phyloP scores from a whole-genome alignment of 2,329 filamentous ascomycete species.

The Colletotrichum sp. region DNA sequence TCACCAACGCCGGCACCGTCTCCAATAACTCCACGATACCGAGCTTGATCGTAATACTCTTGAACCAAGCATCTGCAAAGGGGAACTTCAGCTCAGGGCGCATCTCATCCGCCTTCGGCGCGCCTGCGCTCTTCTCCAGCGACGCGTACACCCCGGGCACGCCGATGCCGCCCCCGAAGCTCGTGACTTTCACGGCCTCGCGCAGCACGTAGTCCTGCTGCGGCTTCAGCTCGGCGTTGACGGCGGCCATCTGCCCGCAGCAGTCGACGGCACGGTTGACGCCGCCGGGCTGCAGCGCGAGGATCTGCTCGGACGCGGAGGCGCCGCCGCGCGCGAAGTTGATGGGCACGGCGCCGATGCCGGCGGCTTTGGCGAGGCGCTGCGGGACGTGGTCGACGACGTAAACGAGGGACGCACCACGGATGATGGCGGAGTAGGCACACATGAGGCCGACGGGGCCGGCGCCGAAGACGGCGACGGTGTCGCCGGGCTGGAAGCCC shows the following conservation, averaged over 20 bases:
- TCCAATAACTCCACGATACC: slow-evolving; percentile 13
- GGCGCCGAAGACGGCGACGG: slow-evolving; percentile 67
- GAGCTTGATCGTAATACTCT: slow-evolving; percentile 15
- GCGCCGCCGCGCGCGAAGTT: slow-evolving; percentile 23
- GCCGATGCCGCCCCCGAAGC: slow-evolving; percentile 26
- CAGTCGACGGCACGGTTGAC: slow-evolving; percentile 27
- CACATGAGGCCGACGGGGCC: slow-evolving; percentile 68
- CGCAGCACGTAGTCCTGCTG: slow-evolving; percentile 23
- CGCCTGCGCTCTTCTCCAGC: slow-evolving; percentile 12
- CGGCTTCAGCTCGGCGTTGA: slow-evolving; percentile 23
- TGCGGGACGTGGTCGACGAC: slow-evolving; percentile 26
- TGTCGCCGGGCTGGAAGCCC: slow-evolving; percentile 65
- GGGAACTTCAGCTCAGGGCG: slow-evolving; percentile 20
- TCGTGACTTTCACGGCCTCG: slow-evolving; percentile 23
- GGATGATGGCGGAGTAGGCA: slow-evolving; percentile 29
- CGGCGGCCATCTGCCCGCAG: slow-evolving; percentile 20
- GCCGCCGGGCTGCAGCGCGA: slow-evolving; percentile 18
- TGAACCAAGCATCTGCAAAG: slow-evolving; percentile 23
- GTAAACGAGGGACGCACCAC: slow-evolving; percentile 27
- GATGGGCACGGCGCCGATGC: slow-evolving; percentile 28
- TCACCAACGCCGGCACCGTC: slow-evolving; percentile 23
- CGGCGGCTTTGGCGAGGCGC: slow-evolving; percentile 25
- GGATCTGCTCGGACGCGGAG: slow-evolving; percentile 22
- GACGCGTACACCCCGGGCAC: slow-evolving; percentile 25
- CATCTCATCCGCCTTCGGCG: slow-evolving; percentile 18